Conservation (phyloP, 1,284 basidiomycete species). For the Ceratobasidium sp. region DNA sequence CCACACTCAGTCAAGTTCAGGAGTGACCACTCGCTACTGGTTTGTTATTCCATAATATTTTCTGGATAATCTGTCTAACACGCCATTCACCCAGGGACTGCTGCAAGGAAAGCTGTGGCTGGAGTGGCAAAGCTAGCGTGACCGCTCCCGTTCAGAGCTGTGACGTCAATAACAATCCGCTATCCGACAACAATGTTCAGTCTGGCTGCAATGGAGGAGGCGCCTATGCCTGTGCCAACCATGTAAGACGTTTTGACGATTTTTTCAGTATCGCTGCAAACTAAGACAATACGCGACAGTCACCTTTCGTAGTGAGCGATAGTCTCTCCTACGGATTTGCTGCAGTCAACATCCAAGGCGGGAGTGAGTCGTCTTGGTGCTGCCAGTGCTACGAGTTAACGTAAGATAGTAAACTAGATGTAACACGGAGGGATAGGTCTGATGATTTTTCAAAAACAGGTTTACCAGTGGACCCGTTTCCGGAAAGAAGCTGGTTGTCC, state of each 20-base stretch:
- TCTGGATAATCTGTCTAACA: neutral
- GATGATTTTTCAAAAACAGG: no score
- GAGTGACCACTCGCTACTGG: constrained; percentile 50
- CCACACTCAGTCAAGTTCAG: constrained; percentile 47
- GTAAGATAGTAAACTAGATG: neutral
- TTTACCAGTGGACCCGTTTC: constrained; percentile 49
- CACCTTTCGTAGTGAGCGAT: constrained; percentile 48
- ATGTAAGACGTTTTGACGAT: no score
- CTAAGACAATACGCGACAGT: no score
- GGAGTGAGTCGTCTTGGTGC: constrained; percentile 47
- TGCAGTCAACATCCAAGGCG: constrained; percentile 48
- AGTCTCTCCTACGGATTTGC: constrained; percentile 49
- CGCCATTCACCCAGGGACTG: constrained; percentile 44
- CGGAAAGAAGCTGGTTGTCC: constrained; percentile 49
- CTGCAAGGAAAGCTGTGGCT: no score
- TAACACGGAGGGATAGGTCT: neutral
- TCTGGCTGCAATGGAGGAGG: constrained; percentile 47
- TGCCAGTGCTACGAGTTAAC: constrained; percentile 50
- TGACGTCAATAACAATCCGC: constrained; percentile 47
- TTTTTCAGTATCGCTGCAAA: no score
- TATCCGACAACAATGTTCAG: constrained; percentile 43
- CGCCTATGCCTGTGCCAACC: constrained; percentile 47
- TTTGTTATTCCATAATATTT: neutral
- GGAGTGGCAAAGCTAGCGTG: constrained; percentile 49
- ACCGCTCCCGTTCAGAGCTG: constrained; percentile 47